Evolutionary conservation across 176 grass and related monocot species (phyloP).

Genomic region (Miscanthus lutarioriparius): DNA sequence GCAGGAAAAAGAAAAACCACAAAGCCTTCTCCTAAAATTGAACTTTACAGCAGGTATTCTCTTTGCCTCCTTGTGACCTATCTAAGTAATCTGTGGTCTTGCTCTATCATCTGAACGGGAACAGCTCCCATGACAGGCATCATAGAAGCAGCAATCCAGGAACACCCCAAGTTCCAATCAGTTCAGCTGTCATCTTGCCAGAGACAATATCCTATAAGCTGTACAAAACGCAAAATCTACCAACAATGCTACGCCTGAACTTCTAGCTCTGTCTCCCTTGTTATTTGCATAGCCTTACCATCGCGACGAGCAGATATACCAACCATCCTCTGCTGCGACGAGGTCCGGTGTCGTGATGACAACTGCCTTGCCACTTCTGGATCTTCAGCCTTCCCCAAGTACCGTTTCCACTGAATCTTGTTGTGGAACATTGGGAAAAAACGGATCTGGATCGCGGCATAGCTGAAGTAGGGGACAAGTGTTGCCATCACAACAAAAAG

Average conservation of each 20-base stretch:
- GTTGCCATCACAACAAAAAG: constrained; percentile 71
- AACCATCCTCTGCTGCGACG: constrained; percentile 69
- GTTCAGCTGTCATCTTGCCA: constrained; percentile 29
- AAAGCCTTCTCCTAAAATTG: constrained; percentile 17
- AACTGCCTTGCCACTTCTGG: constrained; percentile 85
- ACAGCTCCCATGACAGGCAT: constrained; percentile 16
- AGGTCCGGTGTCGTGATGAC: constrained; percentile 51
- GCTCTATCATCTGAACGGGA: constrained; percentile 34
- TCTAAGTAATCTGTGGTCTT: constrained; percentile 39
- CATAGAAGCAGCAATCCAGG: constrained; percentile 27
- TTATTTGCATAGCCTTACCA: constrained; percentile 52
- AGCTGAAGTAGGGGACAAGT: constrained; percentile 71
- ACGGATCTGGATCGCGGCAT: constrained; percentile 62
- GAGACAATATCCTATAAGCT: constrained; percentile 51
- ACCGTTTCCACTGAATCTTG: constrained; percentile 91
- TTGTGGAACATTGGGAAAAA: constrained; percentile 99
- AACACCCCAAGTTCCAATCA: constrained; percentile 22
- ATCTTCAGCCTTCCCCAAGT: constrained; percentile 75
- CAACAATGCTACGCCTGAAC: constrained; percentile 36
- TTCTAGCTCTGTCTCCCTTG: constrained; percentile 45
- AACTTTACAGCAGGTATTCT: constrained; percentile 49
- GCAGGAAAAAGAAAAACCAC: neutral
- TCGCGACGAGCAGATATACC: constrained; percentile 86
- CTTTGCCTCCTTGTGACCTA: constrained; percentile 24
- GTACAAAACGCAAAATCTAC: constrained; percentile 58